Base-by-base conservation (phyloP, 352 stramenopile genomes). In the Phytophthora tubulina region DNA sequence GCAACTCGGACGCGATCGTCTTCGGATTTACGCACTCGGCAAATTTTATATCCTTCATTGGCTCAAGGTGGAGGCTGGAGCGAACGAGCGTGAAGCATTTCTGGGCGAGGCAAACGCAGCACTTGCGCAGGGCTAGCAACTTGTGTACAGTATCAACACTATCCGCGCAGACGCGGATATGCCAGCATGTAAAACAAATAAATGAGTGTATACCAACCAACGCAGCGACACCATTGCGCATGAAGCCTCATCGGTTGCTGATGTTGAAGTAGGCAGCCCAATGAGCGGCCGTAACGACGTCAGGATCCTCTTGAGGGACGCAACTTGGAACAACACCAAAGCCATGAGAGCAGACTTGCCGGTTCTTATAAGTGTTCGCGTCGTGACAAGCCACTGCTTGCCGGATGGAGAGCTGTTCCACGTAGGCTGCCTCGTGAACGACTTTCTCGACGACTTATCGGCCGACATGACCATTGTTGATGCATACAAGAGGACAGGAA, bases 11-110 rank as follows among this genome's bases (percentile, higher is more conserved):
- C 66, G 71, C 33, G 71, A 78, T 17, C 71, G 71, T 15, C 66
- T 78, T 53, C 71, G 71, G 1, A 70, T 78, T 33, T 78, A 75
- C 60, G 66, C 71, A 36, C 60, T 75, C 15, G 71, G 71, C 44
- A 78, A 78, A 38, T 78, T 78, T 27, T 78, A 78, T 55, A 57
- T 78, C 8, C 60, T 73, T 17, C 63, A 78, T 30, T 78, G 71
- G 71, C 66, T 78, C 32, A 78, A 78, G 14, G 35, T 54, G 42
- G 66, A 73, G 38, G 66, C 66, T 27, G 66, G 58, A 35, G 50
- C 39, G 4, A 48, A 44, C 35, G 66, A 73, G 38, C 66, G 66
- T 11, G 66, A 73, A 17, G 66, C 66, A 13, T 73, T 73, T 35
- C 59, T 68, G 57, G 59, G 49, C 58, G 66, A 73, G 27, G 41